Evolutionary conservation across 805 yeast species (phyloP).

Genomic region (Yueomyces sinensis): DNA sequence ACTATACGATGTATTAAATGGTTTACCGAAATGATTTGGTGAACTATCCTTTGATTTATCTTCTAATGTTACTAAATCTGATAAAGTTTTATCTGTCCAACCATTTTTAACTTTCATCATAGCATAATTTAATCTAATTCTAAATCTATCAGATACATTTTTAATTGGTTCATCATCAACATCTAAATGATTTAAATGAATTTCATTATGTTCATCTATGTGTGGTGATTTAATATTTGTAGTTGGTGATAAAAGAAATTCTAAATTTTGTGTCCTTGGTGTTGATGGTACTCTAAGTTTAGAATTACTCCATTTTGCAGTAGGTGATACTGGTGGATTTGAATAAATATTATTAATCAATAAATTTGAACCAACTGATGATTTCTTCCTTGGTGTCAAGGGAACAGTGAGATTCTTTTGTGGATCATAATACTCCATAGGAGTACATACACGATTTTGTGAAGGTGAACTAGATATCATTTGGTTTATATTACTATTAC

Average conservation of each 20-base stretch:
- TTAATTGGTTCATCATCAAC: slow-evolving; percentile 23
- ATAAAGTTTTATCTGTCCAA: slow-evolving; percentile 19
- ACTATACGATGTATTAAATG: background rate
- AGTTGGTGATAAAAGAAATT: slow-evolving; percentile 22
- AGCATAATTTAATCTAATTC: slow-evolving; percentile 30
- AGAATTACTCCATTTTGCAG: slow-evolving; percentile 9
- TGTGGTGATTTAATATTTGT: slow-evolving; percentile 22
- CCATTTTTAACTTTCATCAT: slow-evolving; percentile 27
- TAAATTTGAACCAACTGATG: too few relatives aligned
- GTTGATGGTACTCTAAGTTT: slow-evolving; percentile 22
- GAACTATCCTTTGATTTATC: background rate
- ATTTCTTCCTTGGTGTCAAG: too few relatives aligned
- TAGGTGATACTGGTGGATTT: slow-evolving; percentile 6
- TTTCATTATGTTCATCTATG: too few relatives aligned
- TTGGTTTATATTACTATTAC: too few relatives aligned
- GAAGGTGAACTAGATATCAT: too few relatives aligned
- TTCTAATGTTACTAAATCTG: slow-evolving; percentile 11
- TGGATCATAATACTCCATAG: too few relatives aligned
- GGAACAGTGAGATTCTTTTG: too few relatives aligned
- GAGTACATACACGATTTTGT: too few relatives aligned
- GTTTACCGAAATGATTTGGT: background rate
- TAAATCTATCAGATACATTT: slow-evolving; percentile 27
- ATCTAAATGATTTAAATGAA: too few relatives aligned
- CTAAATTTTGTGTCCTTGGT: slow-evolving; percentile 20
- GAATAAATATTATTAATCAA: slow-evolving; percentile 4